Evolutionary conservation across 805 yeast species (phyloP).

Genomic region (Nakazawaea wyomingensis): DNA sequence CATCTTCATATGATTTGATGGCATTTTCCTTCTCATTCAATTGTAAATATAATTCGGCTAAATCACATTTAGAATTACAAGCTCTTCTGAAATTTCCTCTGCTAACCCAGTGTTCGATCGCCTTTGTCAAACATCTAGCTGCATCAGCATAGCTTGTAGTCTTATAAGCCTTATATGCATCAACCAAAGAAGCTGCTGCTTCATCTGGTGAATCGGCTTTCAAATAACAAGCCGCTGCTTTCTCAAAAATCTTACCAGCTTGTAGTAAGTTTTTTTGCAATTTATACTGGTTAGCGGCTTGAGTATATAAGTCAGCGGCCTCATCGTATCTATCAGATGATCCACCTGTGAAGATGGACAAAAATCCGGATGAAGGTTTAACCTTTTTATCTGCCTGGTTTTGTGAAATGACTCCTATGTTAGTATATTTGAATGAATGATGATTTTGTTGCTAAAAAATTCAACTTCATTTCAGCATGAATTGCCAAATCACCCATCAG

Average conservation of each 20-base stretch:
- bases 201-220: constrained; percentile 79
- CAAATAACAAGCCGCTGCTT: constrained; percentile 77
- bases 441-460: too few relatives aligned
- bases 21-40: constrained; percentile 81
- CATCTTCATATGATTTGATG: constrained; percentile 74
- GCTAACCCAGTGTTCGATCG: constrained; percentile 77
- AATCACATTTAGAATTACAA: constrained; percentile 88
- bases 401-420: too few relatives aligned
- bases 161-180: constrained; percentile 84
- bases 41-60: constrained; percentile 66
- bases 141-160: constrained; percentile 70
- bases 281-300: constrained; percentile 90
- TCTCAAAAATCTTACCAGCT: constrained; percentile 82
- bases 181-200: constrained; percentile 84
- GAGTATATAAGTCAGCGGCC: constrained; percentile 83
- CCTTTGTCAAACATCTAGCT: constrained; percentile 68
- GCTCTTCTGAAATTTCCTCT: constrained; percentile 96
- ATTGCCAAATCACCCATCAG: too few relatives aligned
- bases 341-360: constrained; percentile 62
- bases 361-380: constrained; percentile 65
- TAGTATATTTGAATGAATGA: too few relatives aligned
- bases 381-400: constrained; percentile 64
- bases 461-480: too few relatives aligned
- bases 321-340: constrained; percentile 71
- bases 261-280: constrained; percentile 62